Percentiles rank a stretch among this genome's conserved stretches.
Conservation (phyloP, 768 basidiomycete genomes). For the Termitomyces sp. region DNA sequence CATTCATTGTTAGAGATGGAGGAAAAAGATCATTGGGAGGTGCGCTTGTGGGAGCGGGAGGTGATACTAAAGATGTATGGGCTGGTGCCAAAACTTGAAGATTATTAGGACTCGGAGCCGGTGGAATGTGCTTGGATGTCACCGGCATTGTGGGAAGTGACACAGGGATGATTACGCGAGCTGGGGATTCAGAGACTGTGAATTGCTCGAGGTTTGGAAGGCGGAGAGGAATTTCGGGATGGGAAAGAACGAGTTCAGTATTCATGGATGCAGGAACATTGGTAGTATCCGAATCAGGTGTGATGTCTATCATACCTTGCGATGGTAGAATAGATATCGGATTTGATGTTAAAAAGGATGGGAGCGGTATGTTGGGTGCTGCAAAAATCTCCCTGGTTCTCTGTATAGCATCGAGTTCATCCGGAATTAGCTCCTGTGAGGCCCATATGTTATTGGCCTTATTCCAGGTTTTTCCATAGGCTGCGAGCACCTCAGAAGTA, state of each 20-base stretch:
- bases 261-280: background rate
- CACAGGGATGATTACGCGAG: too few species aligned
- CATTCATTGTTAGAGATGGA: too few species aligned
- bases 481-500: slow-evolving; percentile 18
- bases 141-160: too few species aligned
- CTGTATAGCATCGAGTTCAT: background rate
- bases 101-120: too few species aligned
- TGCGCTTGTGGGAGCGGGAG: too few species aligned
- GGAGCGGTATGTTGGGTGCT: background rate
- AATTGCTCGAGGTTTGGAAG: too few species aligned
- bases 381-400: background rate
- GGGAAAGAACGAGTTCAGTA: background rate
- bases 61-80: too few species aligned
- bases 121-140: too few species aligned
- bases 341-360: background rate
- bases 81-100: too few species aligned
- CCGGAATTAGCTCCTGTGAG: slow-evolving; percentile 18
- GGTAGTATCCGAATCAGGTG: background rate
- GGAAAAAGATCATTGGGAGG: too few species aligned
- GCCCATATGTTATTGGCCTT: slow-evolving; percentile 19
- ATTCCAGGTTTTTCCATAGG: slow-evolving; percentile 22
- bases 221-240: background rate
- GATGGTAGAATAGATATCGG: background rate
- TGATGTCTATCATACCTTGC: background rate
- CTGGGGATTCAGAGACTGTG: too few species aligned